Evolutionary conservation across 768 basidiomycete genomes (phyloP).

Genomic region (Scleroderma bovista): DNA sequence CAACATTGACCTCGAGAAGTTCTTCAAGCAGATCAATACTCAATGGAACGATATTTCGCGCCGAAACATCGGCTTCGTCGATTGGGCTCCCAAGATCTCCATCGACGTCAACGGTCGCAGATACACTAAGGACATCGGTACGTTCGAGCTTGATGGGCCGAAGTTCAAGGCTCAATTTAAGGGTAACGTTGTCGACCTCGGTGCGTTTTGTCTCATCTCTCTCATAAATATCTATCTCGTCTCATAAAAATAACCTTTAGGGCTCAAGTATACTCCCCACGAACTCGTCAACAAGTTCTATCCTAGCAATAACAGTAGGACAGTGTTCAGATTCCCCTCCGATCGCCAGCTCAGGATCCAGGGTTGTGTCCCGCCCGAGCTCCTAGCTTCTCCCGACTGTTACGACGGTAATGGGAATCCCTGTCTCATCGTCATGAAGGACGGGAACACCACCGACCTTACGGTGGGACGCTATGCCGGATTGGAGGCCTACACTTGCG

Average conservation of each 20-base stretch:
- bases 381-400: no score
- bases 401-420: no score
- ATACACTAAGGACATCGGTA: constrained; percentile 23
- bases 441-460: constrained; percentile 28
- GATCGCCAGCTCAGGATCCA: no score
- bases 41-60: neutral
- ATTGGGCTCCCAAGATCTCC: constrained; percentile 18
- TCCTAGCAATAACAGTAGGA: no score
- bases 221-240: no score
- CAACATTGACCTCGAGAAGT: constrained; percentile 6
- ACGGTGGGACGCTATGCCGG: constrained; percentile 32
- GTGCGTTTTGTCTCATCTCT: constrained; percentile 13
- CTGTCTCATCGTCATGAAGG: constrained; percentile 31
- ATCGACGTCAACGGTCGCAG: constrained; percentile 15
- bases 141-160: constrained; percentile 11
- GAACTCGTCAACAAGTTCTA: no score
- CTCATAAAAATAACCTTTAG: no score
- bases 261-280: no score
- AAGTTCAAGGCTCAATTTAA: constrained; percentile 24
- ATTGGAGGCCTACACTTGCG: constrained; percentile 27
- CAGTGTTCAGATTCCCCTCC: no score
- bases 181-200: constrained; percentile 29
- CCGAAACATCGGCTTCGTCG: constrained; percentile 21
- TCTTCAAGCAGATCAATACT: constrained; percentile 8
- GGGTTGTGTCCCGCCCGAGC: no score